Conservation (phyloP, 768 basidiomycete species). For the Rossbeevera mucosa region DNA sequence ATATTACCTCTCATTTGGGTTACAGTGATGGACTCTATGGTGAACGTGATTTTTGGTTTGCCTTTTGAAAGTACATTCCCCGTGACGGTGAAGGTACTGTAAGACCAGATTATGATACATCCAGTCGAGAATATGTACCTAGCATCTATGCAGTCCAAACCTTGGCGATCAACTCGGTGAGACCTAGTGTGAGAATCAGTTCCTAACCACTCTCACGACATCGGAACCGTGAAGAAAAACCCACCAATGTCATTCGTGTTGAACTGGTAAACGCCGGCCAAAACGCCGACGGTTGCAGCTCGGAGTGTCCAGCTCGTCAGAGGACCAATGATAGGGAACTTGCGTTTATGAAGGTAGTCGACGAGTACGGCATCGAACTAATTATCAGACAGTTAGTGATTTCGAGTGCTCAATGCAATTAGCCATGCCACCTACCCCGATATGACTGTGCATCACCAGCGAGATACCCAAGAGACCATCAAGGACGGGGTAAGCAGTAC, state of each 20-base stretch:
- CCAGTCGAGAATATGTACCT: background rate
- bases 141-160: slow-evolving; percentile 69
- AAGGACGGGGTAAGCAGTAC: slow-evolving; percentile 72
- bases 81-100: background rate
- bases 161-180: slow-evolving; percentile 80
- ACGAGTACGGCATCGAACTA: slow-evolving; percentile 75
- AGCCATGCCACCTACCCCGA: slow-evolving; percentile 58
- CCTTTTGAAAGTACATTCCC: background rate
- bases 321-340: slow-evolving; percentile 81
- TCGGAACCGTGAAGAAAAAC: slow-evolving; percentile 27
- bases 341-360: slow-evolving; percentile 92
- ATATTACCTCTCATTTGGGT: background rate
- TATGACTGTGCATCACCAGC: slow-evolving; percentile 91
- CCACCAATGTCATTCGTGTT: slow-evolving; percentile 97
- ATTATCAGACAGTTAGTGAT: background rate
- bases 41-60: background rate
- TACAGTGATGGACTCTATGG: background rate
- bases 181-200: slow-evolving; percentile 43
- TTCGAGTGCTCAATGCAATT: background rate
- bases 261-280: slow-evolving; percentile 94
- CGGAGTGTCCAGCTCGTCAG: slow-evolving; percentile 73
- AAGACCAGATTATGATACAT: background rate
- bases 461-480: slow-evolving; percentile 87
- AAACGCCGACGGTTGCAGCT: slow-evolving; percentile 68
- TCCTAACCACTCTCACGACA: background rate